Conservation (phyloP, 1,284 basidiomycete genomes). For the Tetrapyrgos nigripes region DNA sequence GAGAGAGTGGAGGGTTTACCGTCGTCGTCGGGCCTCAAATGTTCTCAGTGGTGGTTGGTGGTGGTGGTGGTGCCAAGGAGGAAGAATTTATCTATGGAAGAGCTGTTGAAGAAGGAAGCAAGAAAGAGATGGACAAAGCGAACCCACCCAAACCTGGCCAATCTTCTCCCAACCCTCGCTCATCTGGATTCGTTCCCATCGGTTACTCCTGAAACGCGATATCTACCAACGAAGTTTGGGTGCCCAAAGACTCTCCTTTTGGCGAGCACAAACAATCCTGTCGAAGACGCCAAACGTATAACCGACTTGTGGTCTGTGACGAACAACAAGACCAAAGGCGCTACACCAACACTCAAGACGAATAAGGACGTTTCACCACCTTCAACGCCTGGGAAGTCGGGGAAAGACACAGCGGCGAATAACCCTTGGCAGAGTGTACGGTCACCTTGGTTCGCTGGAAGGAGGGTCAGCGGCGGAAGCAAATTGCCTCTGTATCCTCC, state of each 20-base stretch:
- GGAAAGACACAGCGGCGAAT: constrained; percentile 2
- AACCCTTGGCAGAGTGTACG: constrained; percentile 22
- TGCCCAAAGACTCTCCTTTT: constrained; percentile 19
- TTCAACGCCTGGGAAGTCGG: constrained; percentile 22
- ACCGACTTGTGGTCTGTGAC: constrained; percentile 43
- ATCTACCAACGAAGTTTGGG: constrained; percentile 33
- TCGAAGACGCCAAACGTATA: constrained; percentile 42
- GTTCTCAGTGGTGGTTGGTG: no score
- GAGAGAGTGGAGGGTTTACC: not conserved
- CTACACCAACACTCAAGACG: constrained; percentile 36
- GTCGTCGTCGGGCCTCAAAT: not conserved
- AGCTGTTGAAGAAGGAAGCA: constrained; percentile 14
- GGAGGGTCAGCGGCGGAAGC: constrained; percentile 14
- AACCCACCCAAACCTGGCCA: constrained; percentile 18
- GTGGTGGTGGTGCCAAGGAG: not conserved
- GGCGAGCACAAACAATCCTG: constrained; percentile 25
- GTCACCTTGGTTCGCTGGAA: constrained; percentile 9
- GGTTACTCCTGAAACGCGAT: constrained; percentile 54
- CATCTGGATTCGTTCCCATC: constrained; percentile 75
- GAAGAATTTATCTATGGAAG: constrained; percentile 1
- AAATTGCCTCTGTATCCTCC: constrained; percentile 40
- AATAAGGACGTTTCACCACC: constrained; percentile 42
- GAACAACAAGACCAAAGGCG: constrained; percentile 7
- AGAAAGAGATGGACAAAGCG: constrained; percentile 2
- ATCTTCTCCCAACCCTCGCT: constrained; percentile 66